Conservation (phyloP, 495 filamentous ascomycete species). For the Penicillium maclennaniae region DNA sequence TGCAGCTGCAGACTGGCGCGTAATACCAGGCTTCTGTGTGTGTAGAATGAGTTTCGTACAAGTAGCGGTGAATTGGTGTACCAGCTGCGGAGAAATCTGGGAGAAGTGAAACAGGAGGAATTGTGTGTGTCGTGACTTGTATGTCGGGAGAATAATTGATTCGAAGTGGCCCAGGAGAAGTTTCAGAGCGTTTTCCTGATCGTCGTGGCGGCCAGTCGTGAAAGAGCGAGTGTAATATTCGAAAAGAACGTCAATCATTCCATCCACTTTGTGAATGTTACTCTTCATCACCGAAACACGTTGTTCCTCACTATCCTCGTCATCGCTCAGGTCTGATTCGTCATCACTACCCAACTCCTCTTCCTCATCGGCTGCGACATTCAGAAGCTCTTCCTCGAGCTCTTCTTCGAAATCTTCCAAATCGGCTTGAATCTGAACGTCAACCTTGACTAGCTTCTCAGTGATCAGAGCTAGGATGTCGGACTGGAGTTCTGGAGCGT, state of each 20-base stretch:
- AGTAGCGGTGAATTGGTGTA: slow-evolving; percentile 75
- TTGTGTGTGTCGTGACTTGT: slow-evolving; percentile 80
- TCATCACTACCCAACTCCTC: slow-evolving; percentile 58
- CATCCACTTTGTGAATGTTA: slow-evolving; percentile 87
- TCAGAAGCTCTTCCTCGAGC: slow-evolving; percentile 51
- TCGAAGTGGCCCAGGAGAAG: slow-evolving; percentile 78
- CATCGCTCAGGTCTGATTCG: slow-evolving; percentile 44
- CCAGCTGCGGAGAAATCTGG: slow-evolving; percentile 67
- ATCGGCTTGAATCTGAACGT: slow-evolving; percentile 90
- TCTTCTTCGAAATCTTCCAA: slow-evolving; percentile 81
- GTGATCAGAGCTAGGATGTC: slow-evolving; percentile 82
- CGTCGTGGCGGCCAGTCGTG: slow-evolving; percentile 41
- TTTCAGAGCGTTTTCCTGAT: slow-evolving; percentile 55
- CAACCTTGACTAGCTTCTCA: slow-evolving; percentile 81
- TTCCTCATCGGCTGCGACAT: slow-evolving; percentile 36
- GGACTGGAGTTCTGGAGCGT: slow-evolving; percentile 73
- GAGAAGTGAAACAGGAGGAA: slow-evolving; percentile 94
- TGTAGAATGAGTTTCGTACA: slow-evolving; percentile 69
- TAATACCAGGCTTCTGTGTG: slow-evolving; percentile 56
- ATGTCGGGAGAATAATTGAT: slow-evolving; percentile 81
- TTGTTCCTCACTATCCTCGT: slow-evolving; percentile 45
- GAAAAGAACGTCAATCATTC: slow-evolving; percentile 87
- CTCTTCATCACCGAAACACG: slow-evolving; percentile 61
- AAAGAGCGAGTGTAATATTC: slow-evolving; percentile 73
- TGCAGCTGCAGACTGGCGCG: slow-evolving; percentile 80